Evolutionary conservation across 805 yeast species (phyloP).

Genomic region (Torulaspora quercuum): DNA sequence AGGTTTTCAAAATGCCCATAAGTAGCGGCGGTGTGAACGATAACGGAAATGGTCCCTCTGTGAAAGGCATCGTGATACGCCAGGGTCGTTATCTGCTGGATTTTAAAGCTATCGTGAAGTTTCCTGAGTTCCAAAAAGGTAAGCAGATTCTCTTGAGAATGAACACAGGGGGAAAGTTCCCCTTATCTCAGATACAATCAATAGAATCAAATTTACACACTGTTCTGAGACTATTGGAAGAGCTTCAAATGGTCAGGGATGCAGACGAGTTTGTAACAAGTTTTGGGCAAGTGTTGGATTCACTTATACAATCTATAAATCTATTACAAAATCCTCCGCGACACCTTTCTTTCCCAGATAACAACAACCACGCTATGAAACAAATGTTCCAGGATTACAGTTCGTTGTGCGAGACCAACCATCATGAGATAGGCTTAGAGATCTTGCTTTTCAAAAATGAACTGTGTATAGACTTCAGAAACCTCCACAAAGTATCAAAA

Average conservation of each 20-base stretch:
- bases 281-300: slow-evolving; percentile 20
- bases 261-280: slow-evolving; percentile 30
- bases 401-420: slow-evolving; percentile 31
- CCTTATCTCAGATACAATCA: slow-evolving; percentile 39
- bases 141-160: slow-evolving; percentile 37
- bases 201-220: slow-evolving; percentile 29
- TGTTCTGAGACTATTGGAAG: slow-evolving; percentile 37
- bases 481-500: slow-evolving; percentile 47
- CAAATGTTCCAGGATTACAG: slow-evolving; percentile 40
- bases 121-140: slow-evolving; percentile 43
- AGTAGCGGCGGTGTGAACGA: slow-evolving; percentile 20
- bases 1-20: slow-evolving; percentile 54
- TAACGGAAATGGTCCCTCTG: slow-evolving; percentile 20
- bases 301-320: slow-evolving; percentile 25
- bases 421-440: slow-evolving; percentile 49
- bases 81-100: slow-evolving; percentile 51
- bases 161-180: slow-evolving; percentile 43
- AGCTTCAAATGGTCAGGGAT: slow-evolving; percentile 43
- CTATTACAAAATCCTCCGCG: slow-evolving; percentile 51
- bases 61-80: slow-evolving; percentile 60
- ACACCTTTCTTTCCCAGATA: slow-evolving; percentile 54
- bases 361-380: slow-evolving; percentile 47
- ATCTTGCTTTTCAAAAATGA: slow-evolving; percentile 60
- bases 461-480: slow-evolving; percentile 55
- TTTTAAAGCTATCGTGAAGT: slow-evolving; percentile 41